Evolutionary conservation across 1,284 basidiomycete genomes (phyloP), one percentile per base, ranked within the genome.

Genomic region (Pseudozyma flocculosa): DNA sequence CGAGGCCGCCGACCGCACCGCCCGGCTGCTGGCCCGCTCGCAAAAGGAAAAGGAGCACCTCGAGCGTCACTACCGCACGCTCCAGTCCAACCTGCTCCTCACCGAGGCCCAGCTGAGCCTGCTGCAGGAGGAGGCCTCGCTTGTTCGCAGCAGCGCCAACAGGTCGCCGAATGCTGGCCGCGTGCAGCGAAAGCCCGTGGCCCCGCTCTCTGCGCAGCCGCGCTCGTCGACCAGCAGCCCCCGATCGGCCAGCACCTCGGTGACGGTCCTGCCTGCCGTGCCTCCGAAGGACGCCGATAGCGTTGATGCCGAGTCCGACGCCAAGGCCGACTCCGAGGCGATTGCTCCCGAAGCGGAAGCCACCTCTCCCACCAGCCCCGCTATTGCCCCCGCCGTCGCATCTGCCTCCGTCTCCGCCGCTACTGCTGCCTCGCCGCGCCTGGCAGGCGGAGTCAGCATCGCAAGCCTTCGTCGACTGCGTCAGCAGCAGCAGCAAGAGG

Each of bases 381-480:
- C 22, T 2, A 23, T 29, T 2, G 4, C 32, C 8, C 19, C 22
- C 11, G 18, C 40, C 23, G 19, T 41, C 15, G 19, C 29, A 29
- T 29, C 29, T 13, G 29, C 7, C 29, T 29, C 29, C 29, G 13
- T 5, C 13, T 7, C 29, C 29, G n/a, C n/a, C n/a, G n/a, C n/a
- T n/a, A n/a, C n/a, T n/a, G n/a, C n/a, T n/a, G n/a, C n/a, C n/a
- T n/a, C n/a, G n/a, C n/a, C n/a, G n/a, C n/a, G n/a, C n/a, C n/a
- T n/a, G n/a, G n/a, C n/a, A n/a, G 29, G 43, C 3, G 50, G 57
- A 7, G 57, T 65, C 26, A 60, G 57, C 46, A 65, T 65, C 34
- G 48, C 61, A 19, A 54, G 50, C 26, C 54, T 65, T 3, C 61
- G 61, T 19, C n/a, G n/a, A 64, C 59, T 34, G 52, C 37, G 3